These are phyloP conservation scores for Ilex asprella DNA, from an alignment of 257 asterid species.

Conservation along the genomic window DNA sequence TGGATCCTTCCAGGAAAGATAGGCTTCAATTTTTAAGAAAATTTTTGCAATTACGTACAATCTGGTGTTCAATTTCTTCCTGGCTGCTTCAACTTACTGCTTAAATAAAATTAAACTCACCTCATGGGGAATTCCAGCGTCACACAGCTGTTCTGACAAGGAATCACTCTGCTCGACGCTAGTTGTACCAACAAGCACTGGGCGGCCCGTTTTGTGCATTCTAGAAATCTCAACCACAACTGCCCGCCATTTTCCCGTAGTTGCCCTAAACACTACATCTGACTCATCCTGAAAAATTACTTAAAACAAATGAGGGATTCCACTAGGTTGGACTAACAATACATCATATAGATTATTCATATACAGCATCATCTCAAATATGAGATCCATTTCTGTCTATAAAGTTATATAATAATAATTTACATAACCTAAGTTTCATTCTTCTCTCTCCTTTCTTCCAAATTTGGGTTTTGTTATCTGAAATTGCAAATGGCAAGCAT, in stretches of 20 bases:
- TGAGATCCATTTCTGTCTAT: background rate
- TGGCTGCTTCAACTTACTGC: no score
- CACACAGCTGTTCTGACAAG: constrained; percentile 73
- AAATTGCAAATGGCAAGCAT: background rate
- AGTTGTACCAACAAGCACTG: constrained; percentile 97
- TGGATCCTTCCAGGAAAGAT: no score
- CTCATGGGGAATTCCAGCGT: constrained; percentile 90
- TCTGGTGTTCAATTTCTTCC: no score
- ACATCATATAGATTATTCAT: no score
- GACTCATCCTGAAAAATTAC: constrained; percentile 64
- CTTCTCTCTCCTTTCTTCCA: no score
- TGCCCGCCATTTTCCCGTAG: constrained; percentile 92
- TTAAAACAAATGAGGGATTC: background rate
- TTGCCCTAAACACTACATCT: constrained; percentile 89
- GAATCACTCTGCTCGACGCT: constrained; percentile 99
- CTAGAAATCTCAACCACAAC: constrained; percentile 97
- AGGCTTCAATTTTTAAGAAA: no score
- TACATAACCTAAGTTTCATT: no score
- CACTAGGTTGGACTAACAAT: background rate
- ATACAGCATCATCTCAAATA: background rate
- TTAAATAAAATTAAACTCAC: constrained; percentile 24
- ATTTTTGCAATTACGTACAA: no score
- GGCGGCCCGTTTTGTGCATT: constrained; percentile 93
- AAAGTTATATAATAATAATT: no score
- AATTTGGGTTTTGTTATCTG: no score